Percentiles rank a stretch among this genome's conserved stretches.
These are phyloP conservation scores for Erythrophleum fordii DNA, from an alignment of 306 rosid genomes.

Conservation along the genomic window DNA sequence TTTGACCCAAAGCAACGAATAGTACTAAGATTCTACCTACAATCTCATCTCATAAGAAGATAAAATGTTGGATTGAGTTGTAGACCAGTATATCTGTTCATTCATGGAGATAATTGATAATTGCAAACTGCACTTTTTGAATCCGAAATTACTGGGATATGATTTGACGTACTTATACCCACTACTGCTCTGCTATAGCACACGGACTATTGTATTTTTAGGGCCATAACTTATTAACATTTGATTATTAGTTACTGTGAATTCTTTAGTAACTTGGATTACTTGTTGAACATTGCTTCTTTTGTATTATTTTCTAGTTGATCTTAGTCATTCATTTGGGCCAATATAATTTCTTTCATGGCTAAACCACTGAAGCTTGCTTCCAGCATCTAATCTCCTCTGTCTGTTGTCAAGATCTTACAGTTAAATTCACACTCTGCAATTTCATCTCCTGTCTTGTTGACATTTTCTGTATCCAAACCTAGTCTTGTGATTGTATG, in stretches of 20 bases:
- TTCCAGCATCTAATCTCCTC: background rate
- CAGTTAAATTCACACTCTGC: background rate
- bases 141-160: background rate
- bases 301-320: background rate
- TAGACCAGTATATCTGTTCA: background rate
- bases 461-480: background rate
- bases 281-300: background rate
- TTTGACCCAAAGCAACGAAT: constrained; percentile 15
- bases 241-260: background rate
- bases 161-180: constrained; percentile 19
- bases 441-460: background rate
- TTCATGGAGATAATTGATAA: background rate
- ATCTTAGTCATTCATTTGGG: background rate
- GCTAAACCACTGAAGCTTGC: background rate
- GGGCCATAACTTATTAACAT: background rate
- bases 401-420: background rate
- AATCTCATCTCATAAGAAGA: constrained; percentile 1
- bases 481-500: background rate
- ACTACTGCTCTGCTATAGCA: background rate
- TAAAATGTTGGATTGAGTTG: background rate
- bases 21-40: constrained; percentile 2
- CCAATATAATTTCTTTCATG: background rate
- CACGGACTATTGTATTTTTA: background rate
- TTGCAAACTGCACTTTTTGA: constrained; percentile 15
- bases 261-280: background rate